phyloP scores from a whole-genome alignment of 2,329 filamentous ascomycete genomes.

The Orbilia brochopaga region DNA sequence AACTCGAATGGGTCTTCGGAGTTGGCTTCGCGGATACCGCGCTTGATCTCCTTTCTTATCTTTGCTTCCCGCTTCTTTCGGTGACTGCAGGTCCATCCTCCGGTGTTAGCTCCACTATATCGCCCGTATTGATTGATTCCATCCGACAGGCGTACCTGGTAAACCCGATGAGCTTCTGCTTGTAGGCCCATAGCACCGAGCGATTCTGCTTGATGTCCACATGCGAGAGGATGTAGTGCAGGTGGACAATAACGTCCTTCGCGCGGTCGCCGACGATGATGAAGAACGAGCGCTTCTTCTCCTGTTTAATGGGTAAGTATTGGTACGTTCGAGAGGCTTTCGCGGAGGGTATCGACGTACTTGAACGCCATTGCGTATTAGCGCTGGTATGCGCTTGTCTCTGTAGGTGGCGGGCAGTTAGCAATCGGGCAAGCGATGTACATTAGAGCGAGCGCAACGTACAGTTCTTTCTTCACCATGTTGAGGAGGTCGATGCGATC shows the following conservation, averaged over 20 bases:
- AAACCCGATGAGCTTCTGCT: conserved; percentile 94
- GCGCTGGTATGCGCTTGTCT: conserved; percentile 86
- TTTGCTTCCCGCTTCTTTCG: conserved; percentile 97
- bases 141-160: conserved; percentile 65
- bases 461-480: conserved; percentile 56
- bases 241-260: conserved; percentile 95
- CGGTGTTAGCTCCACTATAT: conserved; percentile 18
- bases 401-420: conserved; percentile 59
- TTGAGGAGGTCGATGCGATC: conserved; percentile 23
- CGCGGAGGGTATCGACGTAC: conserved; percentile 45
- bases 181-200: conserved; percentile 97
- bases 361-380: conserved; percentile 87
- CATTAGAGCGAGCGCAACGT: conserved; percentile 12
- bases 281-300: conserved; percentile 98
- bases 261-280: conserved; percentile 91
- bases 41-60: conserved; percentile 97
- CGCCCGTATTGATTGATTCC: neutral
- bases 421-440: neutral
- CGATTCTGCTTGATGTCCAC: conserved; percentile 94
- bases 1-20: conserved; percentile 94
- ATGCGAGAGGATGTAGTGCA: conserved; percentile 90
- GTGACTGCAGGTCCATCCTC: conserved; percentile 67
- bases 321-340: neutral
- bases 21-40: conserved; percentile 89
- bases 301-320: conserved; percentile 57